Base-by-base conservation (phyloP, 495 filamentous ascomycete genomes). In the Collariella sp. region DNA sequence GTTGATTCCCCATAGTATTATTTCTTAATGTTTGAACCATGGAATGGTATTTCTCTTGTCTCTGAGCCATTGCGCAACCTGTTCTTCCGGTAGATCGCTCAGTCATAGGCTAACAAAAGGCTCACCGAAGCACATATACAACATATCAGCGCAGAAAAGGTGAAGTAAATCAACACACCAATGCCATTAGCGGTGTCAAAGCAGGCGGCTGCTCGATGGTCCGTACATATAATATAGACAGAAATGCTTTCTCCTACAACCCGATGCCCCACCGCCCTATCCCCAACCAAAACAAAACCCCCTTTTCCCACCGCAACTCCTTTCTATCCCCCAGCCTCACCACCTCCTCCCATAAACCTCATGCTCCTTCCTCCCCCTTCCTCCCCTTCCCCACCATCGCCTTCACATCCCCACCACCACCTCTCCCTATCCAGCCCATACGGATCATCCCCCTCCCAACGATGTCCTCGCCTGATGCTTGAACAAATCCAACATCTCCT, bases 401-500 rank as follows among this genome's bases (percentile, higher is more conserved):
- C 3, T 15, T 10, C 11, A 65, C 55, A 55, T 68, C 66, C 7
- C 19, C 26, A 7, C 55, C 57, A 10, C 54, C 46, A 18, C 35
- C 24, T n/a, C 15, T 61, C 46, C 36, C 31, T 41, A 16, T 53
- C 50, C n/a, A 41, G 4, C 6, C 57, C 59, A 26, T 26, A 49
- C 7, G 15, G 38, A 3, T 35, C 50, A 9, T 33, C 47, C 16
- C n/a, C 18, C 55, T 5, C 41, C 57, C 11, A 45, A 35, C 22
- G 46, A 53, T 10, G 15, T 48, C 18, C 59, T 20, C 0, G 83
- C 84, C 70, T 93, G 87, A 33, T 85, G 83, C 54, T 81, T 82
- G 66, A 98, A 98, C 47, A 98, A 73, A 4, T 85, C 80, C 73
- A 98, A 72, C 62, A 98, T 96, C 73, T 98, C 93, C 62, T 88